Evolutionary conservation across 352 stramenopile genomes (phyloP).

Genomic region (Globisporangium orthogonon): DNA sequence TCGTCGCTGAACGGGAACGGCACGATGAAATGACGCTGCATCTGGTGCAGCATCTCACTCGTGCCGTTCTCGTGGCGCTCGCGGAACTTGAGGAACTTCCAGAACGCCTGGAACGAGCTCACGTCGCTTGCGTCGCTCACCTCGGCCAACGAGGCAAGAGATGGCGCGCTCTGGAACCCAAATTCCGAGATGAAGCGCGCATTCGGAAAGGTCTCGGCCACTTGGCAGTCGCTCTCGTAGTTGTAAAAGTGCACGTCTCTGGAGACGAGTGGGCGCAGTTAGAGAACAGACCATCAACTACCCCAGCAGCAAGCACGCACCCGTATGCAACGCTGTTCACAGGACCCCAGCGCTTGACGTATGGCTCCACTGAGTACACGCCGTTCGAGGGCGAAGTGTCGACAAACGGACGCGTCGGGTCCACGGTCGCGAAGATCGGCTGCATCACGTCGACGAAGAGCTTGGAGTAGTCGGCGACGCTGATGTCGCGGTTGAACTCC

Average conservation of each 20-base stretch:
- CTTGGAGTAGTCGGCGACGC: conserved; percentile 69
- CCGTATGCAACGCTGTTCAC: conserved; percentile 53
- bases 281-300: neutral
- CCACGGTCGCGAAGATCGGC: conserved; percentile 39
- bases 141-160: conserved; percentile 34
- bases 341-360: conserved; percentile 77
- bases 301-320: conserved; percentile 10
- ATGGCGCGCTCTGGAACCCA: conserved; percentile 80
- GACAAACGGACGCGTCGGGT: conserved; percentile 64
- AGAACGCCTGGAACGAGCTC: conserved; percentile 66
- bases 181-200: conserved; percentile 85
- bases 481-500: conserved; percentile 73
- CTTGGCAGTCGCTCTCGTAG: conserved; percentile 73
- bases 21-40: conserved; percentile 61
- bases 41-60: conserved; percentile 59
- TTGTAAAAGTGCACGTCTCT: conserved; percentile 87
- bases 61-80: conserved; percentile 80
- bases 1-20: conserved; percentile 62
- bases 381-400: conserved; percentile 86
- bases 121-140: conserved; percentile 49
- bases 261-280: neutral
- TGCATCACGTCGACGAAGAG: conserved; percentile 76
- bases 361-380: conserved; percentile 62
- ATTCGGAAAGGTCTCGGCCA: conserved; percentile 57
- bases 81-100: conserved; percentile 68